Conservation (phyloP, 2,329 filamentous ascomycete species). For the Claviceps pusilla region DNA sequence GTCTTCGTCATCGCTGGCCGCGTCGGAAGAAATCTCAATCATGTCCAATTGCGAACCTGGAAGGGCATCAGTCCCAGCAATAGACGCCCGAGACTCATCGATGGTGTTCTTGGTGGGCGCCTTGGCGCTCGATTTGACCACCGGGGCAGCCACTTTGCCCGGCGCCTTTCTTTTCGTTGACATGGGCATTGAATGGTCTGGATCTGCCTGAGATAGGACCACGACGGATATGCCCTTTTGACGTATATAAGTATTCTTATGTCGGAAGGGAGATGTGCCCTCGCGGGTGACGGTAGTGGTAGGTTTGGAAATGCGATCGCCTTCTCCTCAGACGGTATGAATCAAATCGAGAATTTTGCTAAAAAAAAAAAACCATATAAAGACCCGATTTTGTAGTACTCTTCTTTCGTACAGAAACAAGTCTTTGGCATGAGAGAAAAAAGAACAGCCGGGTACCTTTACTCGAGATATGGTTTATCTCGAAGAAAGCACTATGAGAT, state of each 20-base stretch:
- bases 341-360: not conserved
- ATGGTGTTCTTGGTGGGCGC: constrained; percentile 33
- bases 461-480: not conserved
- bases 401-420: not conserved
- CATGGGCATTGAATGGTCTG: constrained; percentile 23
- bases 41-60: constrained; percentile 25
- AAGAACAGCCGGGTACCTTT: not conserved
- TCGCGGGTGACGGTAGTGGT: not conserved
- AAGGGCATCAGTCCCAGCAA: constrained; percentile 29
- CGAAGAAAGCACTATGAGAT: not conserved
- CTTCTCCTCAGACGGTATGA: not conserved
- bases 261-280: not conserved
- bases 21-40: constrained; percentile 45
- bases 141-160: constrained; percentile 40
- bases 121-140: constrained; percentile 38
- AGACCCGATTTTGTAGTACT: not conserved
- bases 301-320: constrained; percentile 1
- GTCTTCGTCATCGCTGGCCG: constrained; percentile 33
- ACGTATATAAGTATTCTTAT: not conserved
- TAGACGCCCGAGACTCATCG: constrained; percentile 42
- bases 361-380: not conserved
- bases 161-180: constrained; percentile 47
- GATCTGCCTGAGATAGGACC: not conserved
- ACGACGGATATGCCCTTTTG: not conserved
- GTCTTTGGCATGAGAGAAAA: not conserved